Evolutionary conservation across 2,329 filamentous ascomycete species (phyloP).

Genomic region (Aspergillus sclerotialis): DNA sequence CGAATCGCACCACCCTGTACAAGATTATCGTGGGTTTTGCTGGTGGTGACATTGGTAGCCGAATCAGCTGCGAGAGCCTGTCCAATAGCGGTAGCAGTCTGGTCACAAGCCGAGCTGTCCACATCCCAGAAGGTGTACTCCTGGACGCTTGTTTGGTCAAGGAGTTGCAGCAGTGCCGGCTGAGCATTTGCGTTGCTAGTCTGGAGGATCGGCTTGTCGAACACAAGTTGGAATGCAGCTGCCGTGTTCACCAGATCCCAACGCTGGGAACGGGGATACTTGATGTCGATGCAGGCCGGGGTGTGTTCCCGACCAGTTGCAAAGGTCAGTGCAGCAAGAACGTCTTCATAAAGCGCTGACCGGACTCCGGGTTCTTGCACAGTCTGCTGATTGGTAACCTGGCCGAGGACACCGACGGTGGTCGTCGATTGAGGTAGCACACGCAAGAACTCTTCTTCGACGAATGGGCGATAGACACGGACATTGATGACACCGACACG

Average conservation of each 20-base stretch:
- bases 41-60: conserved; percentile 54
- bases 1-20: conserved; percentile 70
- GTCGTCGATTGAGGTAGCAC: conserved; percentile 68
- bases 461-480: conserved; percentile 87
- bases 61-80: conserved; percentile 56
- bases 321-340: conserved; percentile 78
- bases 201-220: conserved; percentile 34
- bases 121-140: conserved; percentile 94
- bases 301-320: conserved; percentile 57
- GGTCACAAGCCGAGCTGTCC: conserved; percentile 63
- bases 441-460: conserved; percentile 87
- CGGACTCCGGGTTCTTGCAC: conserved; percentile 69
- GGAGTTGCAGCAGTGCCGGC: conserved; percentile 43
- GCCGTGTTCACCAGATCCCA: conserved; percentile 50
- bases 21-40: conserved; percentile 55
- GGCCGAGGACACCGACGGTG: conserved; percentile 78
- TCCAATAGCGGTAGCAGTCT: conserved; percentile 56
- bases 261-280: conserved; percentile 70
- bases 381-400: conserved; percentile 67
- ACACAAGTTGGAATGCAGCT: conserved; percentile 40
- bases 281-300: conserved; percentile 70
- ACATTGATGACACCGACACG: conserved; percentile 86
- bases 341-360: conserved; percentile 87
- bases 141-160: conserved; percentile 53
- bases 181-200: conserved; percentile 22